Percentiles rank a stretch among this genome's conserved stretches.
Conservation (phyloP, 1,139 yeast genomes). For the Petasospora fabianii region DNA sequence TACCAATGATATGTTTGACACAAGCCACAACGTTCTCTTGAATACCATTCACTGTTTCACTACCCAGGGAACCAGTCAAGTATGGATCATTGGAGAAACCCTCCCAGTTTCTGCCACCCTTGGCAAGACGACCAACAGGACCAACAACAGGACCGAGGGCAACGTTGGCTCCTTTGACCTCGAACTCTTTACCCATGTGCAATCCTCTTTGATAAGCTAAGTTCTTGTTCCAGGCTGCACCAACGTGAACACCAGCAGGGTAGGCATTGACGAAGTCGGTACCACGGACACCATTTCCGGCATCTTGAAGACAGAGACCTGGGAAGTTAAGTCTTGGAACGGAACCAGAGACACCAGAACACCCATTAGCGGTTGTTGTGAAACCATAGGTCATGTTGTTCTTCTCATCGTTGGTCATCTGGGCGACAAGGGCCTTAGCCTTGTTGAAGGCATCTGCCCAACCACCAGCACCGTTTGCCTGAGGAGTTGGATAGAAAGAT, state of each 20-base stretch:
- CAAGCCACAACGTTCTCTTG: conserved; percentile 55
- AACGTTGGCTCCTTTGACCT: conserved; percentile 46
- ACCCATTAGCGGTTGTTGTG: conserved; percentile 57
- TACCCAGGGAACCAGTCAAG: conserved; percentile 51
- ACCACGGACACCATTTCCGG: conserved; percentile 60
- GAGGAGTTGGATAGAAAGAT: conserved; percentile 17
- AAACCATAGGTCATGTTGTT: conserved; percentile 59
- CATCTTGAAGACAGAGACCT: conserved; percentile 56
- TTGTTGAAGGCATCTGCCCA: conserved; percentile 54
- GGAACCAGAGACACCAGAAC: conserved; percentile 59
- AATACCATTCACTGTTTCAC: conserved; percentile 47
- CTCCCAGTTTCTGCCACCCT: conserved; percentile 59
- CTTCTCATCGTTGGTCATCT: conserved; percentile 53
- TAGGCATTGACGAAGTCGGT: conserved; percentile 55
- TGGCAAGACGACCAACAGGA: conserved; percentile 45
- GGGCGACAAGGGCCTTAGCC: conserved; percentile 46
- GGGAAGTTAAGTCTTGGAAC: conserved; percentile 53
- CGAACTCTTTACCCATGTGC: conserved; percentile 52
- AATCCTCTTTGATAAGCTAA: conserved; percentile 48
- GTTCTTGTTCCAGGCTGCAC: conserved; percentile 47
- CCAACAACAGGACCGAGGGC: conserved; percentile 58
- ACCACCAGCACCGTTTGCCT: conserved; percentile 19
- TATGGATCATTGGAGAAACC: conserved; percentile 57
- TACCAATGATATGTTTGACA: conserved; percentile 51
- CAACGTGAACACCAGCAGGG: conserved; percentile 58